Evolutionary conservation across 2,329 filamentous ascomycete species (phyloP).

Genomic region (Chaetothyriales sp.): DNA sequence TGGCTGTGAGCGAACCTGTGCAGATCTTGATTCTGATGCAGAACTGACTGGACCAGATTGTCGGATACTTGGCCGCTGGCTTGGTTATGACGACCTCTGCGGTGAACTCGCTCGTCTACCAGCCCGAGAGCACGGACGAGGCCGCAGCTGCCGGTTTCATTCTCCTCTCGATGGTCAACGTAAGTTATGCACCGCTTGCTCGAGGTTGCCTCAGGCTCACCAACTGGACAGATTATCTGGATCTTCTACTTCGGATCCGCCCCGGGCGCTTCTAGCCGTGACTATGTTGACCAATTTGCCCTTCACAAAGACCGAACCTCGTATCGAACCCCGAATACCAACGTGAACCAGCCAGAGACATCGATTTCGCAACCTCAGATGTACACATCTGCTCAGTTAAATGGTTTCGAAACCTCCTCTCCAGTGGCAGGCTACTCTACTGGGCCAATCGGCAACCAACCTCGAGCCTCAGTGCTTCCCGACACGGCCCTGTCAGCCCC

Average conservation of each 20-base stretch:
- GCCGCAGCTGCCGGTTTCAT: conserved; percentile 88
- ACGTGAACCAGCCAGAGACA: conserved; percentile 62
- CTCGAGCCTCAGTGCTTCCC: conserved; percentile 43
- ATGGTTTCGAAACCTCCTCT: conserved; percentile 90
- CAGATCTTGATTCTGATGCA: not conserved
- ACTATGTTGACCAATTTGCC: conserved; percentile 90
- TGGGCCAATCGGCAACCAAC: conserved; percentile 38
- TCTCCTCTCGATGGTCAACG: conserved; percentile 78
- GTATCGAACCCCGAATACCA: conserved; percentile 25
- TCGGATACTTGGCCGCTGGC: conserved; percentile 70
- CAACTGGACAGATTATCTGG: conserved; percentile 65
- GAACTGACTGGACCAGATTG: conserved; percentile 39
- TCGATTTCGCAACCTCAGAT: conserved; percentile 66
- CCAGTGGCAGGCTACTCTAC: conserved; percentile 56
- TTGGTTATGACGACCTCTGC: conserved; percentile 74
- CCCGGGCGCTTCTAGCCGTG: conserved; percentile 68
- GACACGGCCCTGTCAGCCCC: conserved; percentile 21
- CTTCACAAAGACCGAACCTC: conserved; percentile 58
- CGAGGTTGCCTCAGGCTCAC: not conserved
- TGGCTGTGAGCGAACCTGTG: conserved; percentile 45
- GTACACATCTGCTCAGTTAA: conserved; percentile 92
- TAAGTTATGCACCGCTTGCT: conserved; percentile 36
- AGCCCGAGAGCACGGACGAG: conserved; percentile 55
- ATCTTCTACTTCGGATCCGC: conserved; percentile 97
- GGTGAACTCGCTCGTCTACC: conserved; percentile 76